A percentile compares a stretch with the other conserved stretches of the same genome.
Evolutionary conservation across 768 basidiomycete species (phyloP).

Genomic region (Pleurotus citrinopileatus): DNA sequence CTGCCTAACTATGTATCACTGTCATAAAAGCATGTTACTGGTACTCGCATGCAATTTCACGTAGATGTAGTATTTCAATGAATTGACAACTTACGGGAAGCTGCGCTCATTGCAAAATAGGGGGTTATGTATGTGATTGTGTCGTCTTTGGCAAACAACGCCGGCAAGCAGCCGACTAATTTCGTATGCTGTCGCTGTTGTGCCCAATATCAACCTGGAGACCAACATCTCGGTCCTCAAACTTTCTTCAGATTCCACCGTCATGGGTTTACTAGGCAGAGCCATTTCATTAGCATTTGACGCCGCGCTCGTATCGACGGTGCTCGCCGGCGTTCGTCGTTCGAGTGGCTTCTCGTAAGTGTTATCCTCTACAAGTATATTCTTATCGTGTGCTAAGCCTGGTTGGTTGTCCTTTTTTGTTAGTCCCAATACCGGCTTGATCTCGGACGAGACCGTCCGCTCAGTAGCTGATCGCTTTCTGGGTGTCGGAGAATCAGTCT

Average conservation of each 20-base stretch:
- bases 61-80: background rate
- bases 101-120: no score
- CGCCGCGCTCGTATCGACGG: constrained; percentile 81
- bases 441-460: constrained; percentile 77
- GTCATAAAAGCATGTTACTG: no score
- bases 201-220: background rate
- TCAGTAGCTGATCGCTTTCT: constrained; percentile 80
- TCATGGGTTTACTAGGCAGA: constrained; percentile 54
- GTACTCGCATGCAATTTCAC: background rate
- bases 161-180: background rate
- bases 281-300: constrained; percentile 83
- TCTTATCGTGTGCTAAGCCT: background rate
- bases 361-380: background rate
- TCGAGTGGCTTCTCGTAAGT: constrained; percentile 90
- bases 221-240: background rate
- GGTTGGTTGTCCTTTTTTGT: constrained; percentile 2
- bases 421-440: constrained; percentile 64
- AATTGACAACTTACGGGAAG: no score
- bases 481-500: constrained; percentile 83
- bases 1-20: constrained; percentile 44
- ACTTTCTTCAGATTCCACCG: background rate
- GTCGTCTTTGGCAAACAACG: background rate
- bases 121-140: no score
- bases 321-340: constrained; percentile 87
- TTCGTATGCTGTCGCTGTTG: background rate